Evolutionary conservation across 2,329 filamentous ascomycete species (phyloP).

Genomic region (Colletotrichum sp.): DNA sequence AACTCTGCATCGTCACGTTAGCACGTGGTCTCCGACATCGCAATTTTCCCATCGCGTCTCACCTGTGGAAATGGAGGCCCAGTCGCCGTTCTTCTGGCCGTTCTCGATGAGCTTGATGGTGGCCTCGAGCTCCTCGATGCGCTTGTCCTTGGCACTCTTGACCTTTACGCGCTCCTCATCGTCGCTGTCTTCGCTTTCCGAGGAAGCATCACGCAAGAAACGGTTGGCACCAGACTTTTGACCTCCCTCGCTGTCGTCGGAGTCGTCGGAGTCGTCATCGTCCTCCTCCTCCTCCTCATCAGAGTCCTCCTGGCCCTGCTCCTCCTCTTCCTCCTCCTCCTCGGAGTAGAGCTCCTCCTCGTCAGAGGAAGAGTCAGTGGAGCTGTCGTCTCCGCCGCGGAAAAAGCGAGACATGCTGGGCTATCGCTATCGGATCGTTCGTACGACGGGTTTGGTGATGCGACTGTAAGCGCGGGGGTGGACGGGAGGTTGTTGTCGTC

Average conservation of each 20-base stretch:
- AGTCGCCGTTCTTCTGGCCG: constrained; percentile 96
- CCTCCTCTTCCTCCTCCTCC: constrained; percentile 69
- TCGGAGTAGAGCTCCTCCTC: constrained; percentile 94
- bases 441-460: constrained; percentile 9
- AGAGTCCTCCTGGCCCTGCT: constrained; percentile 56
- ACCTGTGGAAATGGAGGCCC: constrained; percentile 91
- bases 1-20: constrained; percentile 66
- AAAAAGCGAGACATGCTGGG: constrained; percentile 94
- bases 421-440: constrained; percentile 18
- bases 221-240: constrained; percentile 75
- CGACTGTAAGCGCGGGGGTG: constrained; percentile 19
- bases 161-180: constrained; percentile 86
- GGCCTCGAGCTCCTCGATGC: constrained; percentile 89
- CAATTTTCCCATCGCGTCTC: constrained; percentile 37
- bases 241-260: constrained; percentile 69
- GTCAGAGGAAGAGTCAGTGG: constrained; percentile 92
- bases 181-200: constrained; percentile 84
- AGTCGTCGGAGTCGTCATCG: constrained; percentile 55
- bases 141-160: constrained; percentile 98
- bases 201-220: constrained; percentile 76
- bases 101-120: constrained; percentile 94
- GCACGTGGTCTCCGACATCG: neutral
- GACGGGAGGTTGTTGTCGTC: constrained; percentile 19
- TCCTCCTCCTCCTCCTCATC: constrained; percentile 54
- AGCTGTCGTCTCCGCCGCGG: constrained; percentile 90